Base-by-base conservation (phyloP, 164 flowering plant species). In the Tetrastigma voinierianum region DNA sequence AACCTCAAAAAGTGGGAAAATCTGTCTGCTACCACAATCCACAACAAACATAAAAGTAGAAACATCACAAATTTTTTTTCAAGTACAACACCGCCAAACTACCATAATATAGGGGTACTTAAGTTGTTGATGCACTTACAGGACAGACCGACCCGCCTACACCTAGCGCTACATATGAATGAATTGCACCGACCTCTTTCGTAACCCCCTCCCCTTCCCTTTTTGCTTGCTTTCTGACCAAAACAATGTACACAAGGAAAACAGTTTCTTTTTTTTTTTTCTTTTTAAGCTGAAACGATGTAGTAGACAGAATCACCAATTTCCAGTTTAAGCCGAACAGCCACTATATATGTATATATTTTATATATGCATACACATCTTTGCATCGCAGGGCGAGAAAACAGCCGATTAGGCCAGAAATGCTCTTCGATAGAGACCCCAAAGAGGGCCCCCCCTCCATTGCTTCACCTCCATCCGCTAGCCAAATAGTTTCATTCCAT, bases 161-260 rank as follows among this genome's bases (percentile, higher is more conserved):
- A 63, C 48, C 72, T 67, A 63, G 21, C 69, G 21, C 69, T 32
- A 64, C 70, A 67, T 63, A 67, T 68, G n/a, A n/a, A 32, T 32
- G 43, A 65, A 51, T 55, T 53, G 19, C 56, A 44, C 20, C 47
- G 16, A 47, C 40, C 8, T 49, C 32, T 46, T 25, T 62, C 15
- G 57, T 67, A 65, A 48, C 61, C 24, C 56, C n/a, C n/a, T n/a
- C n/a, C n/a, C n/a, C n/a, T n/a, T n/a, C n/a, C n/a, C n/a, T n/a
- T n/a, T 45, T 61, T 20, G 40, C 40, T 32, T 32, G 24, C 44
- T 25, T 61, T 21, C 47, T 64, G 23, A 70, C 49, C 80, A 73
- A 77, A 73, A 73, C 70, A 46, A 73, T 77, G 59, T 77, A 77
- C 80, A 77, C 51, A 67, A 61, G 51, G 51, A 46, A 52, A 45